Evolutionary conservation across 2,329 filamentous ascomycete species (phyloP).

Genomic region (Hymenoscyphus linearis): DNA sequence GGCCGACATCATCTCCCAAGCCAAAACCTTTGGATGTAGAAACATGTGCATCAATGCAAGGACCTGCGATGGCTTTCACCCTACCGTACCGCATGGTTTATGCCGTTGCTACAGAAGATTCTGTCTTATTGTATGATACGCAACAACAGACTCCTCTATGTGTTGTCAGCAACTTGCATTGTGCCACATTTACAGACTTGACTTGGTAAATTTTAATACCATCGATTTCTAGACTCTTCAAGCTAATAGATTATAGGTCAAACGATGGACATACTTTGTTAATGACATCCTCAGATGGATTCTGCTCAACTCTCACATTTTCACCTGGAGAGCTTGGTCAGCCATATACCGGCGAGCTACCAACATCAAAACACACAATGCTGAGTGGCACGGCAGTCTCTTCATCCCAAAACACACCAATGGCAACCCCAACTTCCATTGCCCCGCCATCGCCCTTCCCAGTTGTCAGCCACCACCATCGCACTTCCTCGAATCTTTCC

Average conservation of each 20-base stretch:
- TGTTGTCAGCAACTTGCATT: constrained; percentile 94
- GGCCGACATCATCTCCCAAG: constrained; percentile 47
- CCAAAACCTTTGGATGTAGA: constrained; percentile 37
- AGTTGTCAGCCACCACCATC: constrained; percentile 42
- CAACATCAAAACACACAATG: constrained; percentile 40
- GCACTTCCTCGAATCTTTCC: constrained; percentile 52
- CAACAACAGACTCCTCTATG: constrained; percentile 93
- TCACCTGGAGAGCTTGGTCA: constrained; percentile 78
- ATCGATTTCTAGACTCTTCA: constrained; percentile 11
- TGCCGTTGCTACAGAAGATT: constrained; percentile 93
- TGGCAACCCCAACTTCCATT: constrained; percentile 65
- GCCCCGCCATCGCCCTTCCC: constrained; percentile 55
- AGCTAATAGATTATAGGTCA: constrained; percentile 48
- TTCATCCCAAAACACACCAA: constrained; percentile 61
- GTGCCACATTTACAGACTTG: constrained; percentile 93
- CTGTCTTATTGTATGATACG: constrained; percentile 91
- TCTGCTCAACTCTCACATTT: constrained; percentile 90
- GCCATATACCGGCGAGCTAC: constrained; percentile 64
- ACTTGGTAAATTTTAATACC: constrained; percentile 64
- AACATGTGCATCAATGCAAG: constrained; percentile 45
- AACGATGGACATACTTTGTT: constrained; percentile 73
- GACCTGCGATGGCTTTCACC: constrained; percentile 68
- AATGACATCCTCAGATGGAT: constrained; percentile 97
- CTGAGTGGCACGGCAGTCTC: constrained; percentile 35
- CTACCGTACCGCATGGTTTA: constrained; percentile 93